Evolutionary conservation across 768 basidiomycete genomes (phyloP), one percentile per base, ranked within the genome.

Genomic region (Clathrus columnatus): DNA sequence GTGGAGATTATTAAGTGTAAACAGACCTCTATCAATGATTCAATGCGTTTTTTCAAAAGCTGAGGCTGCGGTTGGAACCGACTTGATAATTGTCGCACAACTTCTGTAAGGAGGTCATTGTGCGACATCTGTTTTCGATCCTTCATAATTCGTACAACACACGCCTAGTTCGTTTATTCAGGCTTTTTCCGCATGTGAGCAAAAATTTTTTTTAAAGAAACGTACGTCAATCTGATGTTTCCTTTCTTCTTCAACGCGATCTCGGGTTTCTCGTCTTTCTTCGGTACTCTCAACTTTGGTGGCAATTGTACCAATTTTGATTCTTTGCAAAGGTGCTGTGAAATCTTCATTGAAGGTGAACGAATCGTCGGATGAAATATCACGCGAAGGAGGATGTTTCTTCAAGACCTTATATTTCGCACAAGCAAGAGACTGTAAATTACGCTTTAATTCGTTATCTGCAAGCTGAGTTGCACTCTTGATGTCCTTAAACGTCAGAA

Each of bases 131-230:
- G 79, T 66, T 97, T 97, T 54, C 93, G 75, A 65, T 91, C 85
- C 71, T 98, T 98, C 95, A 99, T 98, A 26, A 97, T 84, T 28
- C 96, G 84, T 23, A 99, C 96, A 59, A 98, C 87, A 64, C 91
- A 97, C 1, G 96, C 96, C 94, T 99, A 59, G 2, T 4, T 48
- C 14, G 16, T 21, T n/a, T n/a, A n/a, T n/a, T n/a, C 14, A 56
- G 27, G 46, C 27, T 7, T 2, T 23, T 17, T 20, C 21, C 41
- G 43, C 16, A n/a, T 61, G 54, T 62, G 7, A 17, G 43, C 47
- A 54, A 24, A 26, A 46, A 10, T 20, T 14, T 23, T 4, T 21
- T 36, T 8, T 29, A 30, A 23, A 41, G 7, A 54, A 17, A 70
- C 80, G 51, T 58, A 91, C 95, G 74, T 98, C 95, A 45, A 84